phyloP scores from a whole-genome alignment of 495 filamentous ascomycete genomes.

The Xylaria scruposa region DNA sequence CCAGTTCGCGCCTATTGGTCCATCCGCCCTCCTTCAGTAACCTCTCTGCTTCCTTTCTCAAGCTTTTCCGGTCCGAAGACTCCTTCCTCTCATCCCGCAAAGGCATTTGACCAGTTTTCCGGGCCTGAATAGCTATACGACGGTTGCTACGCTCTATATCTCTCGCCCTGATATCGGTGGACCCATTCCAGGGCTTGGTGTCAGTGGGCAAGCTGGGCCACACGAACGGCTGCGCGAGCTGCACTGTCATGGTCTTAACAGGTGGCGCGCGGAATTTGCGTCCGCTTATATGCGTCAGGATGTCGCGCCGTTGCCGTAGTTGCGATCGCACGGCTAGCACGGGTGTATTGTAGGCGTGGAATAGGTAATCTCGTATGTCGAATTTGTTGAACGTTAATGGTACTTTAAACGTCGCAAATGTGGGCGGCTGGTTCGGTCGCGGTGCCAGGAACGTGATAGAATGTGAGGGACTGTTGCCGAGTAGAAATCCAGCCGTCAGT shows the following conservation, averaged over 20 bases:
- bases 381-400: conserved; percentile 90
- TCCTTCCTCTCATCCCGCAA: conserved; percentile 44
- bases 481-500: not conserved
- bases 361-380: conserved; percentile 88
- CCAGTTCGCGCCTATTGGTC: conserved; percentile 38
- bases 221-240: conserved; percentile 82
- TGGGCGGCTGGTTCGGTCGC: conserved; percentile 71
- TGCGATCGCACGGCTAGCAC: conserved; percentile 76
- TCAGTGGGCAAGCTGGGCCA: conserved; percentile 62
- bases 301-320: conserved; percentile 67
- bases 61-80: conserved; percentile 39
- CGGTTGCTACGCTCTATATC: conserved; percentile 46
- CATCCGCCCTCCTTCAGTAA: conserved; percentile 56
- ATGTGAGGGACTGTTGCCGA: conserved; percentile 71
- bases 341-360: conserved; percentile 72
- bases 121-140: not conserved
- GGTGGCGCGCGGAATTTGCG: conserved; percentile 65
- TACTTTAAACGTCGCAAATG: conserved; percentile 82
- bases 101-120: conserved; percentile 28
- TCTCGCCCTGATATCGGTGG: conserved; percentile 54
- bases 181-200: conserved; percentile 5
- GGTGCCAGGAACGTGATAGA: conserved; percentile 73
- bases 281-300: conserved; percentile 52
- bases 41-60: conserved; percentile 64
- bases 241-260: conserved; percentile 89